Percentiles rank a stretch among this genome's conserved stretches.
These are phyloP conservation scores for Moesziomyces aphidis DNA, from an alignment of 1,284 basidiomycete genomes.

Conservation along the genomic window DNA sequence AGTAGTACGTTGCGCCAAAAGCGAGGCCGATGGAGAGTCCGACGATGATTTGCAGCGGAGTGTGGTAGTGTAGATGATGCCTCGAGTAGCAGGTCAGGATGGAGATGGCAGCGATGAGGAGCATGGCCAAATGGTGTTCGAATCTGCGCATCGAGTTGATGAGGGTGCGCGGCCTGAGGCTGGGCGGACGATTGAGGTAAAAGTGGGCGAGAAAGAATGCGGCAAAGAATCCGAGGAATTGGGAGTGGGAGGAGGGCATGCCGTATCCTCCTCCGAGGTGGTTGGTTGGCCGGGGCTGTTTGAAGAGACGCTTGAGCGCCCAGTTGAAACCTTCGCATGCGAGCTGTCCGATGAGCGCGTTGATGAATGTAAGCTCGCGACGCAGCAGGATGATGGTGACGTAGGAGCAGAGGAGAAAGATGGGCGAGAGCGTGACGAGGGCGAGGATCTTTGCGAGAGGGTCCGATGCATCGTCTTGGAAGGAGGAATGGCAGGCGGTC, in stretches of 20 bases:
- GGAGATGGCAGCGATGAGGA: slow-evolving; percentile 73
- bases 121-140: slow-evolving; percentile 70
- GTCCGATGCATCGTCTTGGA: slow-evolving; percentile 48
- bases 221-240: slow-evolving; percentile 87
- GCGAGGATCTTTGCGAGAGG: slow-evolving; percentile 52
- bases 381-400: slow-evolving; percentile 80
- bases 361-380: slow-evolving; percentile 80
- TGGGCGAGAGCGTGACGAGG: slow-evolving; percentile 62
- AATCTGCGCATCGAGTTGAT: slow-evolving; percentile 41
- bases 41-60: slow-evolving; percentile 77
- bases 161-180: slow-evolving; percentile 70
- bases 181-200: slow-evolving; percentile 75
- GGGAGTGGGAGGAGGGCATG: slow-evolving; percentile 87
- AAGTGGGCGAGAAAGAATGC: slow-evolving; percentile 81
- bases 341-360: slow-evolving; percentile 85
- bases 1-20: slow-evolving; percentile 75
- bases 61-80: slow-evolving; percentile 80
- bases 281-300: slow-evolving; percentile 78
- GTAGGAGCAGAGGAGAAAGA: slow-evolving; percentile 73
- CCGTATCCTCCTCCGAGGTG: slow-evolving; percentile 81
- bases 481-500: not conserved
- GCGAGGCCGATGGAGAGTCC: slow-evolving; percentile 77
- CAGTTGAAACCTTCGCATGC: slow-evolving; percentile 79
- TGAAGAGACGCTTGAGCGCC: slow-evolving; percentile 77
- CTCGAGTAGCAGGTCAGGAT: slow-evolving; percentile 82